A percentile compares a stretch with the other conserved stretches of the same genome.
Conservation (phyloP, 352 stramenopile species). For the Phytophthora europaea region DNA sequence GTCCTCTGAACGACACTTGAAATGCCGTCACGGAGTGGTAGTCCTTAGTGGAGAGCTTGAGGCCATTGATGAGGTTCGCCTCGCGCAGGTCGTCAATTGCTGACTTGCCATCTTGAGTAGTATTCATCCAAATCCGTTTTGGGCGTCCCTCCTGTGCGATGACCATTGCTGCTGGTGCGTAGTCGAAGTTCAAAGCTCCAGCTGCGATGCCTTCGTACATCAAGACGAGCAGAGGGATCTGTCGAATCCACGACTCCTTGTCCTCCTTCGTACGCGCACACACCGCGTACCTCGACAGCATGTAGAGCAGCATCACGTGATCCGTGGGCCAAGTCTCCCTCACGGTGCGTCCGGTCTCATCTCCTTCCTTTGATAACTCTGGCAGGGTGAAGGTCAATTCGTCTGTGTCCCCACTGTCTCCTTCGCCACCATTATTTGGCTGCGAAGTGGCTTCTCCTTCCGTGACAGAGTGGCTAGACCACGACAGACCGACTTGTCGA, state of each 20-base stretch:
- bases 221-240: constrained; percentile 86
- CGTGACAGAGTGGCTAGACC: constrained; percentile 6
- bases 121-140: constrained; percentile 77
- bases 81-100: constrained; percentile 73
- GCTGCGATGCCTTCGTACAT: constrained; percentile 77
- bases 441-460: constrained; percentile 11
- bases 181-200: constrained; percentile 71
- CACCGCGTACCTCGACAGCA: constrained; percentile 50
- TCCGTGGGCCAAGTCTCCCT: constrained; percentile 63
- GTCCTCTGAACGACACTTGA: constrained; percentile 59
- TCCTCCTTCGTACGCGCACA: constrained; percentile 80
- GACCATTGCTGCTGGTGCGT: constrained; percentile 63
- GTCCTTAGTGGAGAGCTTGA: constrained; percentile 73
- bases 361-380: constrained; percentile 59
- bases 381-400: constrained; percentile 66
- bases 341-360: constrained; percentile 52
- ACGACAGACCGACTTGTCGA: constrained; percentile 3
- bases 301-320: constrained; percentile 70
- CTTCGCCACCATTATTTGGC: constrained; percentile 1
- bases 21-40: constrained; percentile 76
- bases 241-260: constrained; percentile 95
- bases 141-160: constrained; percentile 62
- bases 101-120: constrained; percentile 72
- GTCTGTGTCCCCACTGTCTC: constrained; percentile 36
- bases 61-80: constrained; percentile 66